A percentile compares a stretch with the other conserved stretches of the same genome.
phyloP scores from a whole-genome alignment of 2,329 filamentous ascomycete species.

The Pestalotiopsis sp. region DNA sequence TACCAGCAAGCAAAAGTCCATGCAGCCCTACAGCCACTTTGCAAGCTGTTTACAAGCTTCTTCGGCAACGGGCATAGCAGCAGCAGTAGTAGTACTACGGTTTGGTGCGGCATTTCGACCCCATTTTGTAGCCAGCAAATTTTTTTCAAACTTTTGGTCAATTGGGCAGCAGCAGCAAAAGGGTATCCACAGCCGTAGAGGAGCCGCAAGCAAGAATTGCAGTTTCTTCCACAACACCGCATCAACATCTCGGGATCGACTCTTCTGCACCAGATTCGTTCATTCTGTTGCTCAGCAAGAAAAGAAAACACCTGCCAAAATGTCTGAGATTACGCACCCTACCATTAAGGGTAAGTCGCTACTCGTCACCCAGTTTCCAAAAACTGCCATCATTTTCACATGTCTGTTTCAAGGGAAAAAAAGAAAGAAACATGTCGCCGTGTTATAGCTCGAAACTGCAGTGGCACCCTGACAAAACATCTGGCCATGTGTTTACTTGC shows the following conservation, averaged over 20 bases:
- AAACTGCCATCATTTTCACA: not conserved
- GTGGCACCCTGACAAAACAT: not conserved
- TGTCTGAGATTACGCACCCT: conserved; percentile 56
- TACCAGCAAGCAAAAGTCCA: not conserved
- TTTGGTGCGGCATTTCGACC: conserved; percentile 7
- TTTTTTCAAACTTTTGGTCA: conserved; percentile 9
- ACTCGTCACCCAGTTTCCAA: conserved; percentile 6
- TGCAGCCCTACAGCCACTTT: conserved; percentile 1
- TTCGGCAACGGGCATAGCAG: not conserved
- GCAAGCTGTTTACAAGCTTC: not conserved
- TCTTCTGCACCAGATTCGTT: not conserved
- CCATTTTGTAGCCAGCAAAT: conserved; percentile 6
- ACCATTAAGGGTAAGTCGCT: conserved; percentile 57
- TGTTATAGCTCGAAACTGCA: not conserved
- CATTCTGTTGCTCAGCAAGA: not conserved
- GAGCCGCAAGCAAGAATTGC: not conserved
- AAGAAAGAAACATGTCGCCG: not conserved
- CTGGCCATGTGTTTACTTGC: not conserved
- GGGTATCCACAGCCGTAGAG: conserved; percentile 5
- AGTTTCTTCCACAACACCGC: conserved; percentile 1
- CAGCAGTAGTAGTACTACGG: not conserved
- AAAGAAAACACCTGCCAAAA: conserved; percentile 27
- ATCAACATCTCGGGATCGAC: not conserved
- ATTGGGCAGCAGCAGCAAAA: conserved; percentile 11
- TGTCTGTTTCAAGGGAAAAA: not conserved